Percentiles rank a stretch among this genome's conserved stretches.
These are phyloP conservation scores for Mixia osmundae DNA, from an alignment of 1,284 basidiomycete genomes.

Conservation along the genomic window DNA sequence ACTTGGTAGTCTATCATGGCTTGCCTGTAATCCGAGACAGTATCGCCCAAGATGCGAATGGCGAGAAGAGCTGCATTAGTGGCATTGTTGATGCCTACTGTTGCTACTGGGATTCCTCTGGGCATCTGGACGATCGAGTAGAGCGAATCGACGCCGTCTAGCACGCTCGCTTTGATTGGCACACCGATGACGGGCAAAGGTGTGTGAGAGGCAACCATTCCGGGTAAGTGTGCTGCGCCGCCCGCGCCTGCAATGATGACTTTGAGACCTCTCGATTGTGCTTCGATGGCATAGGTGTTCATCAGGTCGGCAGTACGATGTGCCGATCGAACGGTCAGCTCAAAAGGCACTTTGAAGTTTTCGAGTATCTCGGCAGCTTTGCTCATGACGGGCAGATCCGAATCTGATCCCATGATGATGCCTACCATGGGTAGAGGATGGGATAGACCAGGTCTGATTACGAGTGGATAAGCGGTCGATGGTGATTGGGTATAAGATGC, in stretches of 20 bases:
- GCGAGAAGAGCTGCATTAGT: slow-evolving; percentile 85
- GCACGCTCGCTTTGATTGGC: slow-evolving; percentile 76
- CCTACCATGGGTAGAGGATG: slow-evolving; percentile 59
- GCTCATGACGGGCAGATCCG: slow-evolving; percentile 83
- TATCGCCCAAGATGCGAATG: slow-evolving; percentile 57
- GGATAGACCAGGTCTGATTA: slow-evolving; percentile 24
- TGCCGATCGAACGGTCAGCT: slow-evolving; percentile 85
- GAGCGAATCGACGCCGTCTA: slow-evolving; percentile 89
- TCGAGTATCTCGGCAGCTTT: slow-evolving; percentile 58
- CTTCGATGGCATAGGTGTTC: slow-evolving; percentile 55
- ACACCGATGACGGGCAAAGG: slow-evolving; percentile 84
- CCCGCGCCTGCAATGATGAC: slow-evolving; percentile 87
- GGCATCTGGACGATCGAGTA: slow-evolving; percentile 99
- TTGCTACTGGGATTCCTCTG: slow-evolving; percentile 85
- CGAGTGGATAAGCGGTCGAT: slow-evolving; percentile 23
- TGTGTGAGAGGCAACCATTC: slow-evolving; percentile 93
- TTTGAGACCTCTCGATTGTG: slow-evolving; percentile 45
- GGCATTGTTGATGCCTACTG: slow-evolving; percentile 89
- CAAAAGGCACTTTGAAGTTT: slow-evolving; percentile 69
- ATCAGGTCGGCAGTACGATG: slow-evolving; percentile 82
- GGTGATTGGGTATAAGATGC: slow-evolving; percentile 26
- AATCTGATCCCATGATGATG: slow-evolving; percentile 97
- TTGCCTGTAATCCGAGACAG: slow-evolving; percentile 39
- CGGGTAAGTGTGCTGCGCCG: slow-evolving; percentile 88
- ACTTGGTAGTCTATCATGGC: slow-evolving; percentile 56